Conservation (phyloP, 2,329 filamentous ascomycete species). For the Phoma sp. region DNA sequence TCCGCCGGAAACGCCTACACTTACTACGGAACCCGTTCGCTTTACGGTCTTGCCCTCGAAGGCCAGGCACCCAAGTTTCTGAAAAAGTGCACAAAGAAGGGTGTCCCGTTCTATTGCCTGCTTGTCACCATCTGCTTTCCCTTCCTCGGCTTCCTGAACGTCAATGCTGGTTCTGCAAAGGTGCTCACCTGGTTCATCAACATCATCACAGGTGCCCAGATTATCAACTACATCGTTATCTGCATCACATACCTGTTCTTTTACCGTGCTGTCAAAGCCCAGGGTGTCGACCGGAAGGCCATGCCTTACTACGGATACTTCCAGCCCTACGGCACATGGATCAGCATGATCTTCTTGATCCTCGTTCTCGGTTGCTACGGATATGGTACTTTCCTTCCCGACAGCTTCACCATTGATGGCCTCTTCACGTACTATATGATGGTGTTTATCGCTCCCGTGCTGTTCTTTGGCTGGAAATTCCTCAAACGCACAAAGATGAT, state of each 20-base stretch:
- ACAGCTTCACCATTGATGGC: constrained; percentile 52
- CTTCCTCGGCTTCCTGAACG: constrained; percentile 73
- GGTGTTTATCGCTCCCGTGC: constrained; percentile 32
- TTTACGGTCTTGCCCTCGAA: constrained; percentile 59
- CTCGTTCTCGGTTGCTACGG: constrained; percentile 27
- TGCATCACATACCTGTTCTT: constrained; percentile 63
- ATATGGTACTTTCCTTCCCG: constrained; percentile 51
- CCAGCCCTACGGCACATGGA: constrained; percentile 26
- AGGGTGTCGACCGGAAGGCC: constrained; percentile 55
- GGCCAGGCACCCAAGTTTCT: constrained; percentile 60
- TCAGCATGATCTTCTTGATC: constrained; percentile 22
- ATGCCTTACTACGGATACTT: constrained; percentile 55
- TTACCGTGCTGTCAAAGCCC: constrained; percentile 52
- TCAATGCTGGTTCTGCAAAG: constrained; percentile 69
- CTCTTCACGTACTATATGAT: constrained; percentile 55
- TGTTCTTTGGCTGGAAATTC: constrained; percentile 64
- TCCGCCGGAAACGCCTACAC: constrained; percentile 63
- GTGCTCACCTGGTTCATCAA: constrained; percentile 76
- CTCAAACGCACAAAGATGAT: constrained; percentile 64
- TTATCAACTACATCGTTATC: constrained; percentile 53
- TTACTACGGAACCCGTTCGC: constrained; percentile 57
- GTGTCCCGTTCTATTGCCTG: constrained; percentile 77
- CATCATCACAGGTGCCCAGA: constrained; percentile 73
- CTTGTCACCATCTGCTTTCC: constrained; percentile 68
- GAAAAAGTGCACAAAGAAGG: constrained; percentile 62